These are phyloP conservation scores for Elongisporangium anandrum DNA, from an alignment of 352 stramenopile species.

Conservation along the genomic window DNA sequence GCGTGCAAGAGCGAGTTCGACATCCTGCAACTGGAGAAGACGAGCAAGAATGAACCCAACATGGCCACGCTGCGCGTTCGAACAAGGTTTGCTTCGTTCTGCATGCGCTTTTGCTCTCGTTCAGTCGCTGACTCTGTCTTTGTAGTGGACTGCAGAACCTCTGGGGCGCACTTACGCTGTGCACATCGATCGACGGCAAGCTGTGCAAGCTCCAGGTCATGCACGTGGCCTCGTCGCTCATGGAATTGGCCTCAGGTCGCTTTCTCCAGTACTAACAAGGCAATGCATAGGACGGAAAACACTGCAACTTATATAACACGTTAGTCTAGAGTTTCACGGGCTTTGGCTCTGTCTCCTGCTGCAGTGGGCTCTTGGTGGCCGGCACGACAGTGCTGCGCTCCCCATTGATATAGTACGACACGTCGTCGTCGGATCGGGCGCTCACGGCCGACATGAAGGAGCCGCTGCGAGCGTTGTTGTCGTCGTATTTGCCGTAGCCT, in stretches of 20 bases:
- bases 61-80: constrained; percentile 61
- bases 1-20: constrained; percentile 63
- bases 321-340: neutral
- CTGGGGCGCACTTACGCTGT: constrained; percentile 71
- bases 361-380: neutral
- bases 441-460: constrained; percentile 56
- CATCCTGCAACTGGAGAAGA: constrained; percentile 40
- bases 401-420: constrained; percentile 45
- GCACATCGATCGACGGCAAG: constrained; percentile 58
- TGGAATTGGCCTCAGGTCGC: constrained; percentile 60
- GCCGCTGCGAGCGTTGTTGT: neutral
- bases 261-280: constrained; percentile 37
- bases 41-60: constrained; percentile 31
- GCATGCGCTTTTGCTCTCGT: neutral
- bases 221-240: constrained; percentile 51
- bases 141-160: constrained; percentile 52
- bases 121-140: neutral
- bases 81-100: constrained; percentile 19
- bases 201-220: constrained; percentile 60
- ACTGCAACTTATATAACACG: neutral
- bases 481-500: neutral
- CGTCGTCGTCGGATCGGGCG: constrained; percentile 54
- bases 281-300: neutral
- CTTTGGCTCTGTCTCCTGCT: neutral
- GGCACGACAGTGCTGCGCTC: constrained; percentile 8